Conservation (phyloP, 306 rosid species). For the Begonia fuchsioides region DNA sequence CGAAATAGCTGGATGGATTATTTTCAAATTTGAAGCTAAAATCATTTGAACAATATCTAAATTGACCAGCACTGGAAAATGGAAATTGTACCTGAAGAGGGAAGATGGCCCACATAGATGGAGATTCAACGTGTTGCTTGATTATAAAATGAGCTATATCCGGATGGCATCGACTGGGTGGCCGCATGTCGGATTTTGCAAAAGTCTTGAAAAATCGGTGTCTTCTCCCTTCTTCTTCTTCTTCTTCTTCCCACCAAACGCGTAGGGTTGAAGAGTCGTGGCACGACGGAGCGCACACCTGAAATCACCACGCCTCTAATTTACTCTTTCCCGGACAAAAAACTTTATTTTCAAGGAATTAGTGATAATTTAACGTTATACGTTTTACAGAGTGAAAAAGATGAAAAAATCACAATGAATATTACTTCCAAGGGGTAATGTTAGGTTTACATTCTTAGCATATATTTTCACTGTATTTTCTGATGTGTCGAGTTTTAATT, state of each 20-base stretch:
- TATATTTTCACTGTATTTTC: too few relatives aligned
- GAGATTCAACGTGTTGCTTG: slow-evolving; percentile 80
- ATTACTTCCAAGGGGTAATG: too few relatives aligned
- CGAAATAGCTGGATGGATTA: too few relatives aligned
- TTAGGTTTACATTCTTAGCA: too few relatives aligned
- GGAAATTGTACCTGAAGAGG: slow-evolving; percentile 99
- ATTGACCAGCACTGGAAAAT: background rate
- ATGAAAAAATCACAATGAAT: too few relatives aligned
- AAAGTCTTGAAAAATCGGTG: slow-evolving; percentile 47
- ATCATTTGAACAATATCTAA: too few relatives aligned
- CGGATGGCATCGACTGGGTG: slow-evolving; percentile 60
- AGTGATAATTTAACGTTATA: too few relatives aligned
- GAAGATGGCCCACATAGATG: slow-evolving; percentile 99
- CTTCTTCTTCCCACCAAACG: slow-evolving; percentile 99
- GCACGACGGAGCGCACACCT: slow-evolving; percentile 98
- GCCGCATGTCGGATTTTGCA: slow-evolving; percentile 45
- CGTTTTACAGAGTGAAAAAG: too few relatives aligned
- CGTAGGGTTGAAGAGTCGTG: slow-evolving; percentile 92
- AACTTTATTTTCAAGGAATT: too few relatives aligned
- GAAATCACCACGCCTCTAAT: slow-evolving; percentile 1
- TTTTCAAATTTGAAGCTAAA: too few relatives aligned
- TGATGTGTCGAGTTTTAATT: too few relatives aligned
- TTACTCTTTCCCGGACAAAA: too few relatives aligned
- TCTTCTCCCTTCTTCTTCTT: slow-evolving; percentile 82
- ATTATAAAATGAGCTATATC: slow-evolving; percentile 54